These are phyloP conservation scores for Exophiala sp. DNA, from an alignment of 2,329 filamentous ascomycete genomes.

Conservation along the genomic window DNA sequence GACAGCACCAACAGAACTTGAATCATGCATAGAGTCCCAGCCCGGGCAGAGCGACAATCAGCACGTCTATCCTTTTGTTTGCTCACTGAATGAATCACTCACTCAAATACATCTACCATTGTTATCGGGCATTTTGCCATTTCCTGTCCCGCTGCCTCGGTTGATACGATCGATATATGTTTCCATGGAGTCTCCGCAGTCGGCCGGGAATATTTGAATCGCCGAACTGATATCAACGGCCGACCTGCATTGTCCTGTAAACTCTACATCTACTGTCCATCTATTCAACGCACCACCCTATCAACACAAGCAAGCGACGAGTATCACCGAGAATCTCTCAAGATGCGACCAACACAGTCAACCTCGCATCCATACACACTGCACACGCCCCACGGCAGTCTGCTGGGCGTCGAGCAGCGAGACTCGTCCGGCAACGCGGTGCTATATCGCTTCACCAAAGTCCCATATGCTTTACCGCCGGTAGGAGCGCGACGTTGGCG, in stretches of 20 bases:
- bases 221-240: slow-evolving; percentile 19
- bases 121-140: too few species aligned
- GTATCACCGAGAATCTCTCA: background rate
- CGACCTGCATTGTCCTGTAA: background rate
- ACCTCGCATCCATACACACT: slow-evolving; percentile 22
- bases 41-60: too few species aligned
- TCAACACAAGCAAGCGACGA: too few species aligned
- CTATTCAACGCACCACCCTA: too few species aligned
- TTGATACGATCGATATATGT: background rate
- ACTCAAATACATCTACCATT: too few species aligned
- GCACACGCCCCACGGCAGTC: slow-evolving; percentile 21
- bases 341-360: slow-evolving; percentile 25
- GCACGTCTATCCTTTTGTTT: too few species aligned
- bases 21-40: too few species aligned
- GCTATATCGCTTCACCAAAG: slow-evolving; percentile 32
- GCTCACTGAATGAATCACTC: too few species aligned
- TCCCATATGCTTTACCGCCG: slow-evolving; percentile 41
- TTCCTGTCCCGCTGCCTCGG: background rate
- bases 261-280: too few species aligned
- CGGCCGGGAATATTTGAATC: slow-evolving; percentile 15
- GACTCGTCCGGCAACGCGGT: slow-evolving; percentile 18
- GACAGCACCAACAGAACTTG: too few species aligned
- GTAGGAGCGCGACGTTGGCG: slow-evolving; percentile 37
- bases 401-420: slow-evolving; percentile 24
- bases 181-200: background rate